Percentiles rank a stretch among this genome's conserved stretches.
Conservation (phyloP, 805 yeast species). For the Candida maris region DNA sequence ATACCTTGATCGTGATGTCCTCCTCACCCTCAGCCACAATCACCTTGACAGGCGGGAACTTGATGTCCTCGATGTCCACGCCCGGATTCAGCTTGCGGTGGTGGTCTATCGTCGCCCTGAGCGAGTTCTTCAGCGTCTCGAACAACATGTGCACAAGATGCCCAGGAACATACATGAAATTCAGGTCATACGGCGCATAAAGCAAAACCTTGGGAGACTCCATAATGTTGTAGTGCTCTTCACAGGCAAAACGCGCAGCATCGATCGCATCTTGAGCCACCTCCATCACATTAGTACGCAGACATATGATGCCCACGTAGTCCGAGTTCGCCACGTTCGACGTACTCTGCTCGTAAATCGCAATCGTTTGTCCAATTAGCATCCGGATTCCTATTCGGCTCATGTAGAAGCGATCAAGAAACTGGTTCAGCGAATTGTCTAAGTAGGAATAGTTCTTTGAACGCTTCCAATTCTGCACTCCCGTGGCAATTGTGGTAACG, state of each 20-base stretch:
- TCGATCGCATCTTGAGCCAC: conserved; percentile 86
- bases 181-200: conserved; percentile 70
- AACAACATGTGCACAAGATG: conserved; percentile 88
- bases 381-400: conserved; percentile 88
- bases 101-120: conserved; percentile 85
- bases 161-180: conserved; percentile 90
- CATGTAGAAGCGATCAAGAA: conserved; percentile 84
- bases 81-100: conserved; percentile 55
- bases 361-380: conserved; percentile 93
- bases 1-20: conserved; percentile 84
- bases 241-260: conserved; percentile 86
- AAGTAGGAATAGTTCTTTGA: conserved; percentile 44
- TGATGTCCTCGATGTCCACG: conserved; percentile 54
- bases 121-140: conserved; percentile 81
- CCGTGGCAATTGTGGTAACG: conserved; percentile 87
- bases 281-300: conserved; percentile 78
- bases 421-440: conserved; percentile 72
- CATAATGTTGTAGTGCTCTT: conserved; percentile 81
- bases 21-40: conserved; percentile 86
- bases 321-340: conserved; percentile 47
- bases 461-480: conserved; percentile 86
- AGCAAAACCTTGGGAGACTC: conserved; percentile 83
- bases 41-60: conserved; percentile 80
- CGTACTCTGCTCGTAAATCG: conserved; percentile 41
- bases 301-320: conserved; percentile 86